Evolutionary conservation across 306 rosid genomes (phyloP), one percentile per base, ranked within the genome.

Genomic region (Dalbergia cochinchinensis): DNA sequence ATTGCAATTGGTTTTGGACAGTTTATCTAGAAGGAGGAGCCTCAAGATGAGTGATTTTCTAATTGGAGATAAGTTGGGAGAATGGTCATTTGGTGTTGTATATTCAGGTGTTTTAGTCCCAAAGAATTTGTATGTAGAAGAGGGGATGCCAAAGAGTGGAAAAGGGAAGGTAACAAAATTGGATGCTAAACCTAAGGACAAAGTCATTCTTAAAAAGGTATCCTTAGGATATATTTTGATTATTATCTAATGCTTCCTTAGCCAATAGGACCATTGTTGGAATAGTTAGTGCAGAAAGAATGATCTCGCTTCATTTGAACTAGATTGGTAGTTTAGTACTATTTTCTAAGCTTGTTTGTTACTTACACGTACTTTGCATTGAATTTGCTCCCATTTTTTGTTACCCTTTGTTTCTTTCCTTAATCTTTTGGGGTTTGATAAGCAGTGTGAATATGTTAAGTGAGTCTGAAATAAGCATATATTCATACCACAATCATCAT

Each of bases 201-300:
- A 86, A 69, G 96, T 92, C 66, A 86, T 92, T 84, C 95, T 90
- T n/a, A 92, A 92, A 54, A 92, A 87, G 96, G 97, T 90, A 84
- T 44, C 41, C 8, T 53, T 42, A 60, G 6, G 7, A 45, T 41
- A 5, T 48, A 20, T 20, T n/a, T 8, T 18, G 3, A 51, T 14
- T 72, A 8, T 66, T 67, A 57, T 66, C 44, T 39, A 33, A 33
- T 58, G 37, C 4, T 81, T 78, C 73, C 11, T 71, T 37, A 15
- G 22, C 37, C 19, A 72, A 65, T 58, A 39, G 31, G 19, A 45
- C 54, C 22, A 66, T 65, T 65, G 59, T 66, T 72, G 67, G 80
- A 65, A 53, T 26, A 57, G 20, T 11, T 47, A 47, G 9, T 47
- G 9, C 51, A 47, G 5, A 47, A 47, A 47, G 51, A 47, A 47